phyloP scores from a whole-genome alignment of 2,329 filamentous ascomycete genomes.

The Colletotrichum coccodes region DNA sequence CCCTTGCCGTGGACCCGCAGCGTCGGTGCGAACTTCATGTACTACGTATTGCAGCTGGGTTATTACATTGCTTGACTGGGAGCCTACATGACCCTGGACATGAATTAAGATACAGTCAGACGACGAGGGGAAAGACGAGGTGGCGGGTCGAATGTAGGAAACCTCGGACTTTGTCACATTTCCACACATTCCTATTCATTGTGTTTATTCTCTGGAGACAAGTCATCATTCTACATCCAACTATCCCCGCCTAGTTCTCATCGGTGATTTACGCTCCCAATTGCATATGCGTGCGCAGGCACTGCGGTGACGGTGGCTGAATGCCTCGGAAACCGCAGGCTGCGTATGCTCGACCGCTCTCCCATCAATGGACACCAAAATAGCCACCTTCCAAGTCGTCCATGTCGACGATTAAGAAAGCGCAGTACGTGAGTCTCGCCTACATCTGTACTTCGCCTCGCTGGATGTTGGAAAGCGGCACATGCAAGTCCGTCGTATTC shows the following conservation, averaged over 20 bases:
- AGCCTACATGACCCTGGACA: background rate
- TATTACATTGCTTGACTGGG: background rate
- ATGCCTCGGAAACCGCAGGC: too few species aligned
- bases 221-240: background rate
- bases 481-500: background rate
- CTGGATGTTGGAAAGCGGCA: background rate
- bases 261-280: background rate
- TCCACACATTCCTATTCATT: too few species aligned
- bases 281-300: background rate
- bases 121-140: background rate
- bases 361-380: background rate
- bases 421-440: background rate
- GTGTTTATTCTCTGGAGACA: background rate
- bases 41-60: background rate
- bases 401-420: background rate
- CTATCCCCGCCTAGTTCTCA: too few species aligned
- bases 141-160: background rate
- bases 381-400: background rate
- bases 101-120: conserved; percentile 1
- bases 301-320: background rate
- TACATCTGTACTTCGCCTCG: background rate
- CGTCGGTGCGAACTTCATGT: background rate
- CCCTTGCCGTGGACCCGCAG: conserved; percentile 11
- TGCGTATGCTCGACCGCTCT: background rate
- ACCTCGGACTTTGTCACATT: conserved; percentile 1